Evolutionary conservation across 1,139 yeast species (phyloP).

Genomic region (Candida frijolesensis): DNA sequence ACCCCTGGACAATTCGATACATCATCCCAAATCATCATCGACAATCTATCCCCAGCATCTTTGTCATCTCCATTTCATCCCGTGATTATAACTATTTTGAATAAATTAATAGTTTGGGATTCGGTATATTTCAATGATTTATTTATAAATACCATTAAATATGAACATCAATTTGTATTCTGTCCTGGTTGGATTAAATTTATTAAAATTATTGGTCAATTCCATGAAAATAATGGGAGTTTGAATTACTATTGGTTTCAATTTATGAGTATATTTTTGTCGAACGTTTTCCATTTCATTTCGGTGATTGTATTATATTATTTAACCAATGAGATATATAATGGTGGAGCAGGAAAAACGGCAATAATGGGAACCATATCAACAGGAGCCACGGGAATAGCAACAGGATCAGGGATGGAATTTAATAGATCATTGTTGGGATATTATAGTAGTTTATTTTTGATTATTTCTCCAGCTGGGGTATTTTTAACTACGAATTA

Average conservation of each 20-base stretch:
- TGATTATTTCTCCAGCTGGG: slow-evolving; percentile 75
- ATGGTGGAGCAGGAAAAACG: too few species aligned
- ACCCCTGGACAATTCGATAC: slow-evolving; percentile 44
- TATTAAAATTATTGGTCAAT: slow-evolving; percentile 28
- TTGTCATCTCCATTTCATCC: slow-evolving; percentile 6
- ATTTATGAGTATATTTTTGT: slow-evolving; percentile 44
- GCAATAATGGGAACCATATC: too few species aligned
- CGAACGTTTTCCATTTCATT: slow-evolving; percentile 56
- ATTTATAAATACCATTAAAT: slow-evolving; percentile 52
- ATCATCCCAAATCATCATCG: slow-evolving; percentile 34
- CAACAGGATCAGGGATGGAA: slow-evolving; percentile 4
- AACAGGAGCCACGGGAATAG: slow-evolving; percentile 23
- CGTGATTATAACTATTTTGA: slow-evolving; percentile 26
- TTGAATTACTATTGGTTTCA: slow-evolving; percentile 44
- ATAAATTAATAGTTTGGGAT: slow-evolving; percentile 79
- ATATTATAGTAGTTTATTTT: slow-evolving; percentile 45
- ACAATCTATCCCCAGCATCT: slow-evolving; percentile 5
- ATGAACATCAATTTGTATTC: slow-evolving; percentile 91
- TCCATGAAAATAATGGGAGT: slow-evolving; percentile 16
- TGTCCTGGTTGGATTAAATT: slow-evolving; percentile 75
- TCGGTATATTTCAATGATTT: slow-evolving; percentile 71
- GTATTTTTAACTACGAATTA: slow-evolving; percentile 76
- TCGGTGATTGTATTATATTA: slow-evolving; percentile 54
- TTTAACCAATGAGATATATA: slow-evolving; percentile 34
- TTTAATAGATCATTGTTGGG: slow-evolving; percentile 23